Evolutionary conservation across 2,329 filamentous ascomycete species (phyloP), one percentile per base, ranked within the genome.

Genomic region (Trichoderma sp.): DNA sequence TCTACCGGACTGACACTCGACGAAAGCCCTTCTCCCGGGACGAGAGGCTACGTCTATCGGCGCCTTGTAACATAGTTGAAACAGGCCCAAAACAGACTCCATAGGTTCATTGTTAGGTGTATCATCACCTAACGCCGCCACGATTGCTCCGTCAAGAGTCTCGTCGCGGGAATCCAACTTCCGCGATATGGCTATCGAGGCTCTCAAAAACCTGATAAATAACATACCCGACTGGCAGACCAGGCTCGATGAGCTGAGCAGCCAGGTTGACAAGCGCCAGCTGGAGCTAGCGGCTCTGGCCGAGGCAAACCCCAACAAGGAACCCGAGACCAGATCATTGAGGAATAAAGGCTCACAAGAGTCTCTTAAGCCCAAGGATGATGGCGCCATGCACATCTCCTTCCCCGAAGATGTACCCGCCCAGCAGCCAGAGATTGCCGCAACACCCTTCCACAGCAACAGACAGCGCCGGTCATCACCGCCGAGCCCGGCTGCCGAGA

Each of bases 261-360:
- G 84, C 72, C 86, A 91, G 78, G 89, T 91, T 72, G 85, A 88
- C 72, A 83, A 86, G 76, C 88, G 89, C 72, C 89, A 91, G 81
- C 80, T 83, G 65, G 88, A 91, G 76, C 83, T 91, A 70, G 89
- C 88, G 43, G 83, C 83, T 71, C 78, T 87, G 70, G 81, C 79
- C 53, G 75, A 76, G 57, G 74, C 75, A 15, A 75, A 77, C 55
- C 73, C 75, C n/a, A 76, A 75, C 66, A 76, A 70, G 39, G 65
- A 70, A n/a, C 61, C 76, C 36, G 78, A 80, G 58, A 78, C 80
- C 50, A 82, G 79, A 71, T 86, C 85, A 3, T 75, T 88, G 17
- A 82, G 84, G 70, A 86, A 87, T 73, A 83, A 83, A 68, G 86
- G 86, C 61, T 88, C 86, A 9, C 86, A 85, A 28, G 86, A 88